Conservation (phyloP, 352 stramenopile species). For the Phytophthora syringae region DNA sequence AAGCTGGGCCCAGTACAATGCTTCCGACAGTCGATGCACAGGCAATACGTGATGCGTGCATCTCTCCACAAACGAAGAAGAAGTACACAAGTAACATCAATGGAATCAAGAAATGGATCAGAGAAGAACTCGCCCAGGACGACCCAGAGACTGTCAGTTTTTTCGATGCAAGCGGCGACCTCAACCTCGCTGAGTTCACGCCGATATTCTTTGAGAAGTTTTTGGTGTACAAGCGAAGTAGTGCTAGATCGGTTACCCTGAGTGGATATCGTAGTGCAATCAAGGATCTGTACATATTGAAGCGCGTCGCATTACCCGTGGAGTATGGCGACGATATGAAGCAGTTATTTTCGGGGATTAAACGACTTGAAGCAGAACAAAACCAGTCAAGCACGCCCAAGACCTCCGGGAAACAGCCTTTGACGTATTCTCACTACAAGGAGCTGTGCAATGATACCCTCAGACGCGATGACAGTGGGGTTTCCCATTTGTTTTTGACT, state of each 20-base stretch:
- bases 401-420: slow-evolving; percentile 1
- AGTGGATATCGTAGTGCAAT: too few species aligned
- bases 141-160: slow-evolving; percentile 6
- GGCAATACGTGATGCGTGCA: too few species aligned
- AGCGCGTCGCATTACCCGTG: slow-evolving; percentile 5
- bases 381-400: background rate
- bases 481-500: background rate
- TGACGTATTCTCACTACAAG: slow-evolving; percentile 5
- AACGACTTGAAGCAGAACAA: slow-evolving; percentile 10
- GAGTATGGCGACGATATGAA: slow-evolving; percentile 26
- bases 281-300: background rate
- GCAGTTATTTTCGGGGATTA: slow-evolving; percentile 22
- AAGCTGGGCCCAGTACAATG: too few species aligned
- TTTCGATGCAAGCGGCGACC: background rate
- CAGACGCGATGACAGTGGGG: background rate
- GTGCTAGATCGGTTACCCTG: too few species aligned
- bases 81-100: background rate
- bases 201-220: too few species aligned
- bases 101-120: background rate
- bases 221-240: too few species aligned
- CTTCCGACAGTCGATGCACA: too few species aligned
- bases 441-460: background rate
- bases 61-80: too few species aligned
- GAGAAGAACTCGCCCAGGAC: background rate
- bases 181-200: background rate